phyloP scores from a whole-genome alignment of 345 rosid species.

The Brassica incana region DNA sequence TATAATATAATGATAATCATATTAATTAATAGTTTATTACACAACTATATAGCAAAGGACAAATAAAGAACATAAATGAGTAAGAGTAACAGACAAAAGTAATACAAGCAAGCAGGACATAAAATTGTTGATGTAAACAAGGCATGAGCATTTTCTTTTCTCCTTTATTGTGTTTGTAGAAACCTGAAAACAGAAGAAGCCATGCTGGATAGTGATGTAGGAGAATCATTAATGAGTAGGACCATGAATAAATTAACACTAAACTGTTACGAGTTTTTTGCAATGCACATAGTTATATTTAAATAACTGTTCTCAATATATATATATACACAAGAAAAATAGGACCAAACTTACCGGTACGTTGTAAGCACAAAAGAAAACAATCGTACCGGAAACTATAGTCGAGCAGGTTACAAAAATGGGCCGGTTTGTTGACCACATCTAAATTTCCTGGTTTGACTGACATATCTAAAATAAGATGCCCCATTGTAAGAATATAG shows the following conservation, averaged over 20 bases:
- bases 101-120: not conserved
- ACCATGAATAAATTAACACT: not conserved
- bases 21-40: not conserved
- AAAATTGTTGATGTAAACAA: not conserved
- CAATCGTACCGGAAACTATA: slow-evolving; percentile 23
- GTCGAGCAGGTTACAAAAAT: slow-evolving; percentile 11
- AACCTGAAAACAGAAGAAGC: not conserved
- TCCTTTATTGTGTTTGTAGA: not conserved
- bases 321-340: not conserved
- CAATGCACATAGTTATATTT: not conserved
- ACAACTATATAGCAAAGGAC: slow-evolving; percentile 6
- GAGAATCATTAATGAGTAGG: slow-evolving; percentile 5
- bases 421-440: slow-evolving; percentile 14
- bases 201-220: slow-evolving; percentile 24
- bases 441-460: not conserved
- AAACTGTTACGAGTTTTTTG: not conserved
- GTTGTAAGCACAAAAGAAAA: slow-evolving; percentile 22
- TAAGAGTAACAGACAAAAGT: not conserved
- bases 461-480: not conserved
- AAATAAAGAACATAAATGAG: not conserved
- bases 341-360: slow-evolving; percentile 18
- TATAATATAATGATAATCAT: not conserved
- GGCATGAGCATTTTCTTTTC: not conserved
- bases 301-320: not conserved
- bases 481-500: not conserved